Conservation (phyloP, 768 basidiomycete species). For the Nidula microcarpa region DNA sequence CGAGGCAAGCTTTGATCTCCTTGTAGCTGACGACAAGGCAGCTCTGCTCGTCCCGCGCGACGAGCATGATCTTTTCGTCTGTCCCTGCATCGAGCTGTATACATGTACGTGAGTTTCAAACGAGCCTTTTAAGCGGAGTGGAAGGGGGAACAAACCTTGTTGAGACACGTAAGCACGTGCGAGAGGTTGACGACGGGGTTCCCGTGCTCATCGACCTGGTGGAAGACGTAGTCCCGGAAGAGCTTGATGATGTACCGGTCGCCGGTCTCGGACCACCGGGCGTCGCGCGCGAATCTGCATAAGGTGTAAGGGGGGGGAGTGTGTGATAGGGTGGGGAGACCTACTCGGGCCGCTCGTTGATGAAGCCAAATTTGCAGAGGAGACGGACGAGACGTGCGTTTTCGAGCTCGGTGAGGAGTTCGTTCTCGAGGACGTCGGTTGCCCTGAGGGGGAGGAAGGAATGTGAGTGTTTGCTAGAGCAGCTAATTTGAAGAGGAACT, state of each 20-base stretch:
- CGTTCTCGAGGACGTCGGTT: slow-evolving; percentile 76
- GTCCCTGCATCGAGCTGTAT: slow-evolving; percentile 84
- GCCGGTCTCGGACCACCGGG: slow-evolving; percentile 97
- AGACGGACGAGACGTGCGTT: slow-evolving; percentile 89
- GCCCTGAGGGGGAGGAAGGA: slow-evolving; percentile 42
- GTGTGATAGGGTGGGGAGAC: slow-evolving; percentile 22
- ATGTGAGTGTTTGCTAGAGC: not conserved
- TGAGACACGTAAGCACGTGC: slow-evolving; percentile 89
- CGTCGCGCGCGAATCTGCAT: slow-evolving; percentile 88
- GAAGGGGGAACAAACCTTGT: slow-evolving; percentile 58
- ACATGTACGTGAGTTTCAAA: not conserved
- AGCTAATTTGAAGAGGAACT: slow-evolving; percentile 14
- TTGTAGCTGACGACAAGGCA: slow-evolving; percentile 93
- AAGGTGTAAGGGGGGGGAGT: not conserved
- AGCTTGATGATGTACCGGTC: slow-evolving; percentile 98
- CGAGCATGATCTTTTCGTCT: slow-evolving; percentile 93
- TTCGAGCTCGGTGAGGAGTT: slow-evolving; percentile 87
- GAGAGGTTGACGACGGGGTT: slow-evolving; percentile 86
- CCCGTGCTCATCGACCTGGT: slow-evolving; percentile 90
- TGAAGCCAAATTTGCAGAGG: slow-evolving; percentile 93
- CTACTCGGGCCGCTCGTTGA: slow-evolving; percentile 98
- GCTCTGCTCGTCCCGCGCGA: slow-evolving; percentile 93
- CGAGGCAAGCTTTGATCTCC: slow-evolving; percentile 84
- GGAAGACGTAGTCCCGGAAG: slow-evolving; percentile 97
- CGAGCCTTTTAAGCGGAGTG: not conserved